Evolutionary conservation across 208 protist genomes (phyloP).

Genomic region (Crithidia brevicula): DNA sequence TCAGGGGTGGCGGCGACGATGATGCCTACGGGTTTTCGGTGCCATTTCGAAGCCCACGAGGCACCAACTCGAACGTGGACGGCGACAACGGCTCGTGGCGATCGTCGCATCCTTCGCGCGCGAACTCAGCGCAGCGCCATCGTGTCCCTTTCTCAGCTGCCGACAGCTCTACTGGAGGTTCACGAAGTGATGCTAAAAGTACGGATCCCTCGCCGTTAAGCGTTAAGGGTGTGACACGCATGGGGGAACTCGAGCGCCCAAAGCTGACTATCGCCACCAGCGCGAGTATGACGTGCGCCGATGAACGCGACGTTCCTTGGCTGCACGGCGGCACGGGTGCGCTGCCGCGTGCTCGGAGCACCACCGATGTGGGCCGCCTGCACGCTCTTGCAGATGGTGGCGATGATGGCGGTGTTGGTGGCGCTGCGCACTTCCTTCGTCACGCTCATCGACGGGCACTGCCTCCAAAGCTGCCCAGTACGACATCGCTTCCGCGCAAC

Average conservation of each 20-base stretch:
- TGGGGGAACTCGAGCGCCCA: neutral
- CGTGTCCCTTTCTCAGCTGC: neutral
- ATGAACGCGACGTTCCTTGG: no score
- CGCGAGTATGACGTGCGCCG: no score
- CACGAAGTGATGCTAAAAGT: neutral
- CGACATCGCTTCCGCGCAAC: neutral
- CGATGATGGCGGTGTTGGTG: no score
- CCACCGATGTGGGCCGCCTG: neutral
- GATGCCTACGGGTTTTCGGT: neutral
- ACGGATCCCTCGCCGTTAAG: neutral
- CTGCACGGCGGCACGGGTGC: neutral
- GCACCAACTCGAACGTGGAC: neutral
- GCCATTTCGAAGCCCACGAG: neutral
- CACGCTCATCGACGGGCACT: conserved; percentile 6
- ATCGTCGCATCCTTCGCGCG: conserved; percentile 8
- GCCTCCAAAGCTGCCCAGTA: neutral
- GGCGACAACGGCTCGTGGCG: conserved; percentile 4
- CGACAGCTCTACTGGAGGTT: neutral
- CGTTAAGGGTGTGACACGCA: neutral
- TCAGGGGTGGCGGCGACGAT: neutral
- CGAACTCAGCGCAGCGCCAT: neutral
- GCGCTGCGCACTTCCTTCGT: conserved; percentile 2
- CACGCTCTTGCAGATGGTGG: no score
- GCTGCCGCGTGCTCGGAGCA: conserved; percentile 1
- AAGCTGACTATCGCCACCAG: neutral